Percentiles rank a stretch among this genome's conserved stretches.
These are phyloP conservation scores for Pseudonitzschia delicatissima DNA, from an alignment of 108 stramenopile genomes.

Conservation along the genomic window DNA sequence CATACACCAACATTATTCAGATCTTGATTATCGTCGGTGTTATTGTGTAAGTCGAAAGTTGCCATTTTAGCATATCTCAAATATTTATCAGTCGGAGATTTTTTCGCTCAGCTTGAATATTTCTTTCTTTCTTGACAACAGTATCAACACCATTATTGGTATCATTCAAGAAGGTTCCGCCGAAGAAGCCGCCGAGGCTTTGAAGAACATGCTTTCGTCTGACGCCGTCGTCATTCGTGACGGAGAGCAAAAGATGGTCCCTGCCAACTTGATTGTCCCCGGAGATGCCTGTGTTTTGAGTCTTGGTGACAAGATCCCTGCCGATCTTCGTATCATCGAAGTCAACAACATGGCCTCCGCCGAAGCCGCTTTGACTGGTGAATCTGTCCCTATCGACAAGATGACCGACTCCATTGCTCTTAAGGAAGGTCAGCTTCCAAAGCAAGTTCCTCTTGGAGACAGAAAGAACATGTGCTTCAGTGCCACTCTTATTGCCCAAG, in stretches of 20 bases:
- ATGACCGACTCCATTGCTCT: slow-evolving; percentile 42
- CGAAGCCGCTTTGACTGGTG: slow-evolving; percentile 92
- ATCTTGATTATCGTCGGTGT: slow-evolving; percentile 65
- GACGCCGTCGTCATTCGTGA: slow-evolving; percentile 69
- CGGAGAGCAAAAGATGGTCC: slow-evolving; percentile 66
- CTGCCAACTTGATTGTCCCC: slow-evolving; percentile 59
- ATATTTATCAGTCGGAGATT: not conserved
- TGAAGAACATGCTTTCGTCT: slow-evolving; percentile 77
- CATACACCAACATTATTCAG: slow-evolving; percentile 62
- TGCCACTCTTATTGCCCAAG: slow-evolving; percentile 90
- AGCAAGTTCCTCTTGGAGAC: slow-evolving; percentile 76
- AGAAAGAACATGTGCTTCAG: slow-evolving; percentile 83
- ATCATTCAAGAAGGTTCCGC: slow-evolving; percentile 83
- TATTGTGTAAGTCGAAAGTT: slow-evolving; percentile 40
- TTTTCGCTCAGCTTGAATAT: not conserved
- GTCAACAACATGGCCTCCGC: slow-evolving; percentile 68
- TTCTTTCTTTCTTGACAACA: slow-evolving; percentile 12
- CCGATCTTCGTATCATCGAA: slow-evolving; percentile 83
- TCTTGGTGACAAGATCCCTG: slow-evolving; percentile 79
- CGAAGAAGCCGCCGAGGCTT: slow-evolving; percentile 73
- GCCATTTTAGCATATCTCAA: not conserved
- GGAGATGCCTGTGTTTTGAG: slow-evolving; percentile 70
- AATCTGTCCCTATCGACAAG: slow-evolving; percentile 89
- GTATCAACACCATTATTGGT: slow-evolving; percentile 73
- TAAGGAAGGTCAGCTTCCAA: slow-evolving; percentile 36